Base-by-base conservation (phyloP, 176 grass and related monocot species). In the Rhynchospora tenuis region DNA sequence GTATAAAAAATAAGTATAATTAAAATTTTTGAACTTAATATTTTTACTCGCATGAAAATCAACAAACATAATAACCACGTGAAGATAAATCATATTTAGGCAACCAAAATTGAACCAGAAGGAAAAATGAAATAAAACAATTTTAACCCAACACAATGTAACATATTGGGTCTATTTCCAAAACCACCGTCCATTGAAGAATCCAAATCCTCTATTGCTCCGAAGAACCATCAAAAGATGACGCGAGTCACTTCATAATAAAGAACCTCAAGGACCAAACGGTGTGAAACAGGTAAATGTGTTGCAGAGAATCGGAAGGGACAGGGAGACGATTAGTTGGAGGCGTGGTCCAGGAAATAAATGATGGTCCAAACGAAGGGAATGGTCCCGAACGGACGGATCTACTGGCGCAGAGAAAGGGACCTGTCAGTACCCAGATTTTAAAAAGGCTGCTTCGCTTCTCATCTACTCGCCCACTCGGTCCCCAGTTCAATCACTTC, bases 361-460 rank as follows among this genome's bases (percentile, higher is more conserved):
- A 73, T 73, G 70, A 50, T 73, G 69, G 69, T 22, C 69, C 69
- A 48, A 14, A 73, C 4, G 44, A 48, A 24, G n/a, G 44, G 6
- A 22, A 19, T 71, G 42, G 69, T 73, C 69, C 69, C 69, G 19
- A 1, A 0, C 5, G 43, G 11, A 73, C 70, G 45, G 70, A 73
- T 50, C 70, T 73, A 73, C 70, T 73, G 45, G 31, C 7, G 44
- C 70, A 73, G 70, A 48, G 44, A 73, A 73, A 51, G 22, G 70
- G 70, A 73, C 20, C 0, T 24, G 45, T 50, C 70, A 50, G 70
- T 50, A 50, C 10, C 10, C 45, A 50, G 19, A 73, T 73, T 73
- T 73, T 15, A 26, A 50, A 48, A 73, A 73, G 69, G 3, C 43
- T 48, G 43, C 69, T 73, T 47, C 12, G 44, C 20, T 50, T 50